Percentiles rank a stretch among this genome's conserved stretches.
Evolutionary conservation across 176 grass and related monocot genomes (phyloP).

Genomic region (Pharus latifolius): DNA sequence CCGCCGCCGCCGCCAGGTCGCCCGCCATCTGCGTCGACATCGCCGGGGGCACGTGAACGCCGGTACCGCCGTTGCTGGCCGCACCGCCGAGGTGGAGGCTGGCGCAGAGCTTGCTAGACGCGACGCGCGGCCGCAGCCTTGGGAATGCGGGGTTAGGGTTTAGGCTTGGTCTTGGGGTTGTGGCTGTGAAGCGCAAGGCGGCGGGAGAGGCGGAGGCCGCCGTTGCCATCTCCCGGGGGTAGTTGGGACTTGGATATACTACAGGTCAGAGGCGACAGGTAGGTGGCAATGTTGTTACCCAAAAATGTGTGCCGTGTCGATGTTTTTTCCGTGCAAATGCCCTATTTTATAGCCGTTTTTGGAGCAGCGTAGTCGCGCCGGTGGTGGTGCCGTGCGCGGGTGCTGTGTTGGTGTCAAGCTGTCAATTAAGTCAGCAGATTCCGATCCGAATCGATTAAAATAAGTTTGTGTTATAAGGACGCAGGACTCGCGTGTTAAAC

Average conservation of each 20-base stretch:
- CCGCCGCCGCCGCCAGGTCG: neutral
- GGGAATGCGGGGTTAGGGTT: conserved; percentile 20
- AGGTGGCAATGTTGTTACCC: too few relatives aligned
- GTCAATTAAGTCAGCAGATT: neutral
- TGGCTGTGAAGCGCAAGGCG: conserved; percentile 8
- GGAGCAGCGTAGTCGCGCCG: conserved; percentile 8
- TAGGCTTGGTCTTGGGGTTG: neutral
- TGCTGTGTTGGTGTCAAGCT: too few relatives aligned
- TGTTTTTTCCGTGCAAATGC: neutral
- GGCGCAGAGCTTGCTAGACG: conserved; percentile 21
- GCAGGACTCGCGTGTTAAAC: neutral
- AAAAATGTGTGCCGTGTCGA: neutral
- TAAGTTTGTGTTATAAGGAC: neutral
- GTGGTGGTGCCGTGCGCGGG: too few relatives aligned
- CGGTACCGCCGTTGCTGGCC: conserved; percentile 17
- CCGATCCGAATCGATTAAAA: neutral
- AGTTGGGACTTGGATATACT: neutral
- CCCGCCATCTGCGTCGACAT: conserved; percentile 32
- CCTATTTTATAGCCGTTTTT: conserved; percentile 6
- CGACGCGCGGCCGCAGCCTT: conserved; percentile 10
- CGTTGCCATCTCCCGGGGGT: conserved; percentile 26
- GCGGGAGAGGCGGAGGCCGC: conserved; percentile 42
- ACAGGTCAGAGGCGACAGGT: neutral
- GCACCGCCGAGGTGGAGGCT: conserved; percentile 45
- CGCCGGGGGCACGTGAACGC: conserved; percentile 29